A percentile compares a stretch with the other conserved stretches of the same genome.
Evolutionary conservation across 306 rosid species (phyloP).

Genomic region (Chamaecrista fasciculata): DNA sequence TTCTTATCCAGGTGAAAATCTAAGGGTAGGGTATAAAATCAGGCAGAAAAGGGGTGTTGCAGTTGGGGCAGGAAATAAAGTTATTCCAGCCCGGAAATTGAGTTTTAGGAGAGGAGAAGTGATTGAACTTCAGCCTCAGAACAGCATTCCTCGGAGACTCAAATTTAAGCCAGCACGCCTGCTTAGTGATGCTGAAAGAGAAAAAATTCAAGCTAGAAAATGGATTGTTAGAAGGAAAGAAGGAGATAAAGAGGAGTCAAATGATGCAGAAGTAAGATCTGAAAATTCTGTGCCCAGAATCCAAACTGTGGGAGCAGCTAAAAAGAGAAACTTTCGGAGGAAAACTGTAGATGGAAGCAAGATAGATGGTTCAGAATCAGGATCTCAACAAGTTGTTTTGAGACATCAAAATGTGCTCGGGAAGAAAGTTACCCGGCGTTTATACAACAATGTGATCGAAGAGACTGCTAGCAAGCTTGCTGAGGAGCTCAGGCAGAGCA

Average conservation of each 20-base stretch:
- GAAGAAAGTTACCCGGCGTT: conserved; percentile 49
- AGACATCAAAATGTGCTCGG: conserved; percentile 57
- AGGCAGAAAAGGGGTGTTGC: conserved; percentile 36
- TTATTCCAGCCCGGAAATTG: conserved; percentile 41
- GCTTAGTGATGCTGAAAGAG: conserved; percentile 30
- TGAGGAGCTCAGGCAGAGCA: conserved; percentile 63
- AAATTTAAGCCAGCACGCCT: conserved; percentile 56
- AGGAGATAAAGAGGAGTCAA: conserved; percentile 36
- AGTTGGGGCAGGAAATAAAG: conserved; percentile 37
- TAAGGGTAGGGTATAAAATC: conserved; percentile 39
- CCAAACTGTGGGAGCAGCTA: conserved; percentile 40
- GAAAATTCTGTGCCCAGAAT: conserved; percentile 36
- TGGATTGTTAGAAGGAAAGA: conserved; percentile 28
- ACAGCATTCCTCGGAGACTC: conserved; percentile 58
- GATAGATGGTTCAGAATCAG: conserved; percentile 28
- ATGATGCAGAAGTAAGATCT: conserved; percentile 30
- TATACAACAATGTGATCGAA: conserved; percentile 86
- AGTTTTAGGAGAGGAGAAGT: conserved; percentile 64
- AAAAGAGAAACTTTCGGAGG: conserved; percentile 41
- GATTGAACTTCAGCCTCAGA: conserved; percentile 58
- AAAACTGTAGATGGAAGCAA: conserved; percentile 34
- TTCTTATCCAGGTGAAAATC: conserved; percentile 27
- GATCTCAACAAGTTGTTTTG: conserved; percentile 59
- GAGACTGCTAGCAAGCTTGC: conserved; percentile 91
- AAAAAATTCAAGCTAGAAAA: conserved; percentile 22